These are phyloP conservation scores for Priceomyces melissophilus DNA, from an alignment of 805 yeast genomes.

Conservation along the genomic window DNA sequence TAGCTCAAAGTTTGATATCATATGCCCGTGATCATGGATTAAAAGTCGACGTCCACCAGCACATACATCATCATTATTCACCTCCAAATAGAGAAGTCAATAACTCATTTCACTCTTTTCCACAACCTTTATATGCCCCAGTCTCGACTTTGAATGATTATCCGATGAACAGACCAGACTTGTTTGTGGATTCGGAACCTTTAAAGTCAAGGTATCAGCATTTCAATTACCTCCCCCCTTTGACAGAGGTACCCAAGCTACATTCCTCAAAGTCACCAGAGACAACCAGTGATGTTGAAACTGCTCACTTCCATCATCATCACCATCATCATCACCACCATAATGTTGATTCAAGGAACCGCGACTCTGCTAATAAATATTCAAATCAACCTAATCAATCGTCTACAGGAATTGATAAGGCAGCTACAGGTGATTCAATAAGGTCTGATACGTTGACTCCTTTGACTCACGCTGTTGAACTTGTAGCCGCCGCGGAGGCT, in stretches of 20 bases:
- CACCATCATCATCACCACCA: slow-evolving; percentile 23
- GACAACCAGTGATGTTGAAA: slow-evolving; percentile 5
- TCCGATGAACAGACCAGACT: slow-evolving; percentile 5
- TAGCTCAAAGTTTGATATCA: slow-evolving; percentile 55
- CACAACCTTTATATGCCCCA: slow-evolving; percentile 1
- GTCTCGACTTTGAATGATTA: background rate
- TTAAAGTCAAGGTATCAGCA: slow-evolving; percentile 61
- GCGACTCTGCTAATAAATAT: slow-evolving; percentile 1
- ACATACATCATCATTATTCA: slow-evolving; percentile 74
- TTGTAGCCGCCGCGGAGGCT: slow-evolving; percentile 33
- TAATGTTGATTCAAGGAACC: background rate
- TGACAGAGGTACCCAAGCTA: slow-evolving; percentile 66
- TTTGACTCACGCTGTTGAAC: slow-evolving; percentile 38
- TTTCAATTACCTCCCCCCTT: slow-evolving; percentile 70
- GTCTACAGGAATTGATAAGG: background rate
- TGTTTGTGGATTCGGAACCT: slow-evolving; percentile 46
- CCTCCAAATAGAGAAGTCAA: slow-evolving; percentile 26
- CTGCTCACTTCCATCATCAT: slow-evolving; percentile 32
- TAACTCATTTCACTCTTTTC: slow-evolving; percentile 1
- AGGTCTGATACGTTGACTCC: slow-evolving; percentile 29
- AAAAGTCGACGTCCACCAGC: slow-evolving; percentile 76
- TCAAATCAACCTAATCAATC: background rate
- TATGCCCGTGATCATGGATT: slow-evolving; percentile 58
- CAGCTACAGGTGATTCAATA: slow-evolving; percentile 6
- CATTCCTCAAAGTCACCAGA: slow-evolving; percentile 51